phyloP scores from a whole-genome alignment of 352 stramenopile species.

The Phytophthora lateralis region DNA sequence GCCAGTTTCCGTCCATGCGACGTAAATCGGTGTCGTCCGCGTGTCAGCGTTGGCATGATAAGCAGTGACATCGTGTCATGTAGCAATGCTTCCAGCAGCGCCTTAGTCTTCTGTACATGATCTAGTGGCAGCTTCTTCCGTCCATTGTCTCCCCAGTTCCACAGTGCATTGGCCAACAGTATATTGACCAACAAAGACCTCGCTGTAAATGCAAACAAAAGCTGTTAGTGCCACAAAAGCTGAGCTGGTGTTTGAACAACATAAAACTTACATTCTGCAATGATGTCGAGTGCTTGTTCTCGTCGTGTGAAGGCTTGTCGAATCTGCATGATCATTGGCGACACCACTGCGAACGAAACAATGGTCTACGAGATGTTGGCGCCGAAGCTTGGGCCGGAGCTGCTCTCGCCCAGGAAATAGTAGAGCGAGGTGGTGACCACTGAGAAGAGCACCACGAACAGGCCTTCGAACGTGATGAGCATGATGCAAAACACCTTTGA shows the following conservation, averaged over 20 bases:
- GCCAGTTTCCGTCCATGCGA: slow-evolving; percentile 50
- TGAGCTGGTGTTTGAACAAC: neutral
- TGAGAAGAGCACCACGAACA: slow-evolving; percentile 73
- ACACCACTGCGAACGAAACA: slow-evolving; percentile 81
- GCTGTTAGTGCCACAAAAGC: neutral
- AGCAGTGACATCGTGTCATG: slow-evolving; percentile 55
- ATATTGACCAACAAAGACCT: slow-evolving; percentile 78
- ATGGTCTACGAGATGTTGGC: slow-evolving; percentile 89
- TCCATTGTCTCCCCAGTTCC: slow-evolving; percentile 80
- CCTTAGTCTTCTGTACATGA: slow-evolving; percentile 64
- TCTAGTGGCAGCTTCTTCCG: slow-evolving; percentile 55
- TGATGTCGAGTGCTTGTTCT: slow-evolving; percentile 69
- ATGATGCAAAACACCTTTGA: slow-evolving; percentile 78
- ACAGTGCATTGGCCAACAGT: slow-evolving; percentile 76
- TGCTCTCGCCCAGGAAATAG: slow-evolving; percentile 61
- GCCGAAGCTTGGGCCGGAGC: slow-evolving; percentile 49
- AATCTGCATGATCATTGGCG: slow-evolving; percentile 91
- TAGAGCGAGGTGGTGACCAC: slow-evolving; percentile 69
- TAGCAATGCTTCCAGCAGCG: slow-evolving; percentile 52
- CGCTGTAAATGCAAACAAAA: slow-evolving; percentile 34
- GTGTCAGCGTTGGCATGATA: slow-evolving; percentile 69
- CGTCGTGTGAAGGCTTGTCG: slow-evolving; percentile 76
- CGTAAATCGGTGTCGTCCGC: slow-evolving; percentile 77
- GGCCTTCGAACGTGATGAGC: slow-evolving; percentile 77
- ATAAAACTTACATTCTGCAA: slow-evolving; percentile 58